Evolutionary conservation across 352 stramenopile genomes (phyloP).

Genomic region (Blastocystis sp.): DNA sequence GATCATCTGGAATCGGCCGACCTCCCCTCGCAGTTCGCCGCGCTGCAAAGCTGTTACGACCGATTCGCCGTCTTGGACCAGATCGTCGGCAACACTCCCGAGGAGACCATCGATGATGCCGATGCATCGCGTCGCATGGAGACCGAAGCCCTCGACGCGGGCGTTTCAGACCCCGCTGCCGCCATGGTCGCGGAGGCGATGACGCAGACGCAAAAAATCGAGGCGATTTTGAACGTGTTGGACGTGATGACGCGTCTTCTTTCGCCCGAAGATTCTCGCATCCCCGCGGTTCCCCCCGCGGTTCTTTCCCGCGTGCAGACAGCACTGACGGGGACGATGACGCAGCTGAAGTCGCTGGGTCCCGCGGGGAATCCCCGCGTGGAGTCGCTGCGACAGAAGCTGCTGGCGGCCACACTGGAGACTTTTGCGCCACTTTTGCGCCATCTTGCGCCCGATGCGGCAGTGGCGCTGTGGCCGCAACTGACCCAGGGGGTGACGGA

Average conservation of each 20-base stretch:
- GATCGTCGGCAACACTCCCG: background rate
- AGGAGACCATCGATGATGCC: background rate
- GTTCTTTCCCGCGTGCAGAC: background rate
- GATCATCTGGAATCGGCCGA: background rate
- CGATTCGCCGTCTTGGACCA: background rate
- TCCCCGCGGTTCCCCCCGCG: background rate
- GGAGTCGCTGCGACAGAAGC: background rate
- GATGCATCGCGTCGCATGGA: background rate
- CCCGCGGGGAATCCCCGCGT: background rate
- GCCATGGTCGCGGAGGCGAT: background rate
- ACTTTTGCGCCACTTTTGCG: background rate
- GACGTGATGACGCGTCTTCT: conserved; percentile 16
- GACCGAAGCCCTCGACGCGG: background rate
- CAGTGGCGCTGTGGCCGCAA: background rate
- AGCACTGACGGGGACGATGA: background rate
- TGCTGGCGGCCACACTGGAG: background rate
- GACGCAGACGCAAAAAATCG: background rate
- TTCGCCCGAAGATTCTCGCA: background rate
- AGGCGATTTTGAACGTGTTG: background rate
- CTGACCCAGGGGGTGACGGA: background rate
- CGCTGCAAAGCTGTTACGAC: background rate
- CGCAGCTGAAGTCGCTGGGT: background rate
- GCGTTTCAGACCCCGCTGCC: background rate
- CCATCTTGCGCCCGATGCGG: background rate
- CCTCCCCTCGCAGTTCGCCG: background rate